Conservation (phyloP, 345 rosid species). For the Draba incana region DNA sequence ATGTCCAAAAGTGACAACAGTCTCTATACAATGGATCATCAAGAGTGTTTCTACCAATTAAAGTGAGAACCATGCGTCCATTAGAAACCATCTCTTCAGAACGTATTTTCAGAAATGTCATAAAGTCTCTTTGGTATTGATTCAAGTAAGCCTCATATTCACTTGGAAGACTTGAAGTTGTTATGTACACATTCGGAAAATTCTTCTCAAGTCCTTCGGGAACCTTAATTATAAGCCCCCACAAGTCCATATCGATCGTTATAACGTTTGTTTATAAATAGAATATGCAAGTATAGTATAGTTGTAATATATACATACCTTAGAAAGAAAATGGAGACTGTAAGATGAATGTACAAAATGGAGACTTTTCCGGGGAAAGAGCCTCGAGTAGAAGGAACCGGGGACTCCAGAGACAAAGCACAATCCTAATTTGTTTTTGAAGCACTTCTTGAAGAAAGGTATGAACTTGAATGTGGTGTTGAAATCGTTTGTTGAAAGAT, state of each 20-base stretch:
- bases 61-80: constrained; percentile 48
- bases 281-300: neutral
- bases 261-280: neutral
- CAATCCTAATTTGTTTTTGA: too few relatives aligned
- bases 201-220: constrained; percentile 35
- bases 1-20: constrained; percentile 29
- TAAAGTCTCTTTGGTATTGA: constrained; percentile 52
- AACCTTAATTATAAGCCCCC: constrained; percentile 26
- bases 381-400: too few relatives aligned
- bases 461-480: too few relatives aligned
- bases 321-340: constrained; percentile 32
- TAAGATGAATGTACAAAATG: too few relatives aligned
- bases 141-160: constrained; percentile 40
- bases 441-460: too few relatives aligned
- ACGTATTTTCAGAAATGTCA: constrained; percentile 43
- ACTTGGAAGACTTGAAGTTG: constrained; percentile 36
- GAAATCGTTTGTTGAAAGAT: too few relatives aligned
- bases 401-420: too few relatives aligned
- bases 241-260: too few relatives aligned
- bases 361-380: too few relatives aligned
- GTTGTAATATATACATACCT: constrained; percentile 15
- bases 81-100: constrained; percentile 44
- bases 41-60: constrained; percentile 39
- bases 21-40: constrained; percentile 42
- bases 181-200: constrained; percentile 28